Conservation (phyloP, 2,329 filamentous ascomycete genomes). For the Hypoxylon sp. region DNA sequence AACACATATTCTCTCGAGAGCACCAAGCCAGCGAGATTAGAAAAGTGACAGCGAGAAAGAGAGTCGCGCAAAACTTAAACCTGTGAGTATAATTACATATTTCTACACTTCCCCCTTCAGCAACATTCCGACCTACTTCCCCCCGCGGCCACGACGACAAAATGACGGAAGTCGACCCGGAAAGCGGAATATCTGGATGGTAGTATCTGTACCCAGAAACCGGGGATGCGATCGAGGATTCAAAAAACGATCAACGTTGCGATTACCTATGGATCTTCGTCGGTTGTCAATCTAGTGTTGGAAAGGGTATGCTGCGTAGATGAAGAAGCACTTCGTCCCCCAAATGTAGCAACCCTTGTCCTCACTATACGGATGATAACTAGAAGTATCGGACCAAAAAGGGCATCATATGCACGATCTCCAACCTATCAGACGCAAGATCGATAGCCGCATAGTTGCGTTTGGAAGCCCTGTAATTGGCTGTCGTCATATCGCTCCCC, state of each 20-base stretch:
- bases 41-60: conserved; percentile 19
- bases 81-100: conserved; percentile 39
- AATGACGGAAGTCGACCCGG: conserved; percentile 25
- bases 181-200: conserved; percentile 33
- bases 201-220: conserved; percentile 22
- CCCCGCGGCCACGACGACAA: conserved; percentile 17
- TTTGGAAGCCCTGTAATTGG: conserved; percentile 50
- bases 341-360: conserved; percentile 42
- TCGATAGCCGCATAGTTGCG: conserved; percentile 53
- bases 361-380: conserved; percentile 34
- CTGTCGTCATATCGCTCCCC: conserved; percentile 51
- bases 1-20: conserved; percentile 17
- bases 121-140: conserved; percentile 17
- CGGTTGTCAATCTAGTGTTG: conserved; percentile 25
- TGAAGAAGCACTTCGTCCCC: conserved; percentile 32
- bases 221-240: conserved; percentile 30
- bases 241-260: conserved; percentile 31
- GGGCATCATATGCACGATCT: conserved; percentile 48
- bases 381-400: conserved; percentile 34
- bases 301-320: conserved; percentile 25
- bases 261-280: conserved; percentile 28
- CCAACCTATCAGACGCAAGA: conserved; percentile 50
- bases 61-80: conserved; percentile 29
- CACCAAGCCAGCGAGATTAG: conserved; percentile 26
- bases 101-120: conserved; percentile 24